Evolutionary conservation across 2,329 filamentous ascomycete species (phyloP).

Genomic region (Monosporascus sp.): DNA sequence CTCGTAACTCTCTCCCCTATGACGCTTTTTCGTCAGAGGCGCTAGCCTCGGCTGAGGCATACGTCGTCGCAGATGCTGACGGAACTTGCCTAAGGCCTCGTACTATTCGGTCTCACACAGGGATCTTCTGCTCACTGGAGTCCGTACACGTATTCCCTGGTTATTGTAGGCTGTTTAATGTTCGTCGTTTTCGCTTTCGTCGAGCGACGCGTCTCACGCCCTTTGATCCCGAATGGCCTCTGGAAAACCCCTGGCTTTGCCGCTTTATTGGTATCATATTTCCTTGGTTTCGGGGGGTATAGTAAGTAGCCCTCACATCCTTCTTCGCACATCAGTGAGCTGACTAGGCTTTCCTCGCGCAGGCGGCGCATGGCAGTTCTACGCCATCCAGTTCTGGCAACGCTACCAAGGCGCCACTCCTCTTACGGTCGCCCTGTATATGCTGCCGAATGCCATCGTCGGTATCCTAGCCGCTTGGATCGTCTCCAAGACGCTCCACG

Average conservation of each 20-base stretch:
- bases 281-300: conserved; percentile 32
- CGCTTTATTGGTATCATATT: conserved; percentile 37
- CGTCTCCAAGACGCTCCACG: conserved; percentile 40
- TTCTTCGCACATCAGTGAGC: no score
- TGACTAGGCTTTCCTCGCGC: no score
- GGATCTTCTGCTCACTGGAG: conserved; percentile 28
- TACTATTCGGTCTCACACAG: conserved; percentile 31
- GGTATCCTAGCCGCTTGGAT: conserved; percentile 40
- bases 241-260: conserved; percentile 40
- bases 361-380: conserved; percentile 29
- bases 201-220: conserved; percentile 25
- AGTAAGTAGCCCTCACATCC: no score
- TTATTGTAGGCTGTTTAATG: conserved; percentile 25
- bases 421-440: conserved; percentile 37
- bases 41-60: not conserved
- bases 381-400: conserved; percentile 34
- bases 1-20: no score
- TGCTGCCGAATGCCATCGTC: conserved; percentile 39
- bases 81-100: conserved; percentile 5
- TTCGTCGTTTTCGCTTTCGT: conserved; percentile 26
- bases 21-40: no score
- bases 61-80: not conserved
- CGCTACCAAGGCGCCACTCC: conserved; percentile 32
- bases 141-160: conserved; percentile 31
- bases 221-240: conserved; percentile 28